These are phyloP conservation scores for Wallacemonas sp. DNA, from an alignment of 208 protist species.

Conservation along the genomic window DNA sequence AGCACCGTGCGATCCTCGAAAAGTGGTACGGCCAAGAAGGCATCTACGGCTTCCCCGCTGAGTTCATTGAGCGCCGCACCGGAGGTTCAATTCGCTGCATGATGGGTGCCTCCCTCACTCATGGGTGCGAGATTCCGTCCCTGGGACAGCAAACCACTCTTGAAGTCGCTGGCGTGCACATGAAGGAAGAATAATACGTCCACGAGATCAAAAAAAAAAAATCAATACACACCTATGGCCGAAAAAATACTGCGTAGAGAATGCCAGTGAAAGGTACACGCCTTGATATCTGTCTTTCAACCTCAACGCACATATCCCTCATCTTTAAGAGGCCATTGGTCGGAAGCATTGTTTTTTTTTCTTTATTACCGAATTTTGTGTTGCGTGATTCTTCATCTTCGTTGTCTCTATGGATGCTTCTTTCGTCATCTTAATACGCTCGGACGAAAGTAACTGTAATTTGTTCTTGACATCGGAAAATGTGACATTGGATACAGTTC, in stretches of 20 bases:
- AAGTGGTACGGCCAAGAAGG: constrained; percentile 72
- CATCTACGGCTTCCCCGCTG: constrained; percentile 55
- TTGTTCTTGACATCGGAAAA: constrained; percentile 4
- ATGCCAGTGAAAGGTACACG: too few relatives aligned
- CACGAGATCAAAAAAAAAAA: too few relatives aligned
- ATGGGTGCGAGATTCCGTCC: constrained; percentile 48
- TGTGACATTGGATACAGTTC: constrained; percentile 3
- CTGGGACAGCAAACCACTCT: constrained; percentile 38
- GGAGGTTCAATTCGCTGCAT: constrained; percentile 64
- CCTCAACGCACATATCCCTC: too few relatives aligned
- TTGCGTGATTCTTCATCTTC: constrained; percentile 11
- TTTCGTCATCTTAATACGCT: too few relatives aligned
- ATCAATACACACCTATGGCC: too few relatives aligned
- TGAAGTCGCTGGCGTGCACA: constrained; percentile 31
- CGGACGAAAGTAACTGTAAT: too few relatives aligned
- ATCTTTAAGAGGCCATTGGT: too few relatives aligned
- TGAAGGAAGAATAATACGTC: constrained; percentile 3
- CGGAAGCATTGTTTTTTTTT: too few relatives aligned
- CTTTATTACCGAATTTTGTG: too few relatives aligned
- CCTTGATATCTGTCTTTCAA: too few relatives aligned
- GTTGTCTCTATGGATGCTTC: too few relatives aligned
- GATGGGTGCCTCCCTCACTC: constrained; percentile 48
- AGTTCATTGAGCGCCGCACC: constrained; percentile 65
- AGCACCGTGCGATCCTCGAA: constrained; percentile 39
- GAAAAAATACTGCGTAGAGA: too few relatives aligned